Evolutionary conservation across 805 yeast species (phyloP).

Genomic region (Myxozyma kluyveri): DNA sequence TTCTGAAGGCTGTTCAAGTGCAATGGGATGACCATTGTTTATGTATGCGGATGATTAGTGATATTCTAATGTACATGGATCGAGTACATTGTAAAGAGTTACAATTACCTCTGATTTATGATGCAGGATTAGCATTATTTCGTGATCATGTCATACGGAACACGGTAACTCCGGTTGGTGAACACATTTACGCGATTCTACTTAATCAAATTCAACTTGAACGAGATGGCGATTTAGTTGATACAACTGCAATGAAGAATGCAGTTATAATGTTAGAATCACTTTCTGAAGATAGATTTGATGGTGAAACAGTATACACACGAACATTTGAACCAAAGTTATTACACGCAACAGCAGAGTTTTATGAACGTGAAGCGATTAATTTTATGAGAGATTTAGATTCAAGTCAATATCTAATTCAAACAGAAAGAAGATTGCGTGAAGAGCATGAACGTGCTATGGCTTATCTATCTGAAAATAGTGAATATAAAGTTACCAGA

Average conservation of each 20-base stretch:
- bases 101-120: slow-evolving; percentile 63
- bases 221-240: slow-evolving; percentile 56
- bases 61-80: slow-evolving; percentile 81
- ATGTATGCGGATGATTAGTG: slow-evolving; percentile 74
- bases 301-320: slow-evolving; percentile 57
- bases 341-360: slow-evolving; percentile 52
- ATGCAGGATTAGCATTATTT: slow-evolving; percentile 68
- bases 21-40: slow-evolving; percentile 73
- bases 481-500: slow-evolving; percentile 53
- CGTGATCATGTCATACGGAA: slow-evolving; percentile 57
- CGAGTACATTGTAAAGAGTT: slow-evolving; percentile 74
- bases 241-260: slow-evolving; percentile 58
- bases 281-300: slow-evolving; percentile 45
- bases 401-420: slow-evolving; percentile 57
- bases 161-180: slow-evolving; percentile 52
- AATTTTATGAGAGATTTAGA: slow-evolving; percentile 45
- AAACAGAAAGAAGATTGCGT: slow-evolving; percentile 51
- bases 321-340: slow-evolving; percentile 66
- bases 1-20: slow-evolving; percentile 39
- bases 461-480: slow-evolving; percentile 52
- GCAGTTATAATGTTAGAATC: slow-evolving; percentile 70
- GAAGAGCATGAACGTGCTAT: slow-evolving; percentile 61
- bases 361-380: slow-evolving; percentile 50
- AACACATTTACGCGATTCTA: slow-evolving; percentile 48
- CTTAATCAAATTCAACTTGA: slow-evolving; percentile 56